Percentiles rank a stretch among this genome's conserved stretches.
These are phyloP conservation scores for Agaricus subrufescens DNA, from an alignment of 768 basidiomycete genomes.

Conservation along the genomic window DNA sequence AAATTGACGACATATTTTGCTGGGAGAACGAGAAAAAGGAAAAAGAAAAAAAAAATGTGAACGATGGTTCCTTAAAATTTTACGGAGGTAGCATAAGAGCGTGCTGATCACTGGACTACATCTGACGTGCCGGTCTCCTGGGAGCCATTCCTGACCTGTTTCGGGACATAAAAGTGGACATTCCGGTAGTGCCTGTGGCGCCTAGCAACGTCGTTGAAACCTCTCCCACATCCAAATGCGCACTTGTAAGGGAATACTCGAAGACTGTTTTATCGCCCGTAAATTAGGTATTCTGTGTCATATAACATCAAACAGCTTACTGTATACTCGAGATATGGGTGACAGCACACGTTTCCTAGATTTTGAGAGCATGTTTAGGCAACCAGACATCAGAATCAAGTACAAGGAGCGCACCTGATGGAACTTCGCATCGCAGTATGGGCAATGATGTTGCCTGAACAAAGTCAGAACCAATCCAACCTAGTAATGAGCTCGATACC, in stretches of 20 bases:
- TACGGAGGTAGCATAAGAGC: background rate
- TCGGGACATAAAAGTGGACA: conserved; percentile 8
- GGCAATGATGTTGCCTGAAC: conserved; percentile 19
- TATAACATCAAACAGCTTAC: conserved; percentile 17
- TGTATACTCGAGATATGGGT: conserved; percentile 52
- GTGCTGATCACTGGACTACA: background rate
- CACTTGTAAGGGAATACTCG: conserved; percentile 49
- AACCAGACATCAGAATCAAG: background rate
- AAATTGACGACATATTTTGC: too few species aligned
- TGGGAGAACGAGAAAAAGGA: too few species aligned
- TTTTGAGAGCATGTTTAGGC: background rate
- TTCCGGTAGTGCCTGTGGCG: conserved; percentile 39
- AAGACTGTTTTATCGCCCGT: conserved; percentile 35
- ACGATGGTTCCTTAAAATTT: background rate
- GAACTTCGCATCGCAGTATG: background rate
- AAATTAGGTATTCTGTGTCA: background rate
- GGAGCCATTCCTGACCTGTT: conserved; percentile 5
- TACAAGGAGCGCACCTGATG: conserved; percentile 2
- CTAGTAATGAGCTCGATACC: conserved; percentile 14
- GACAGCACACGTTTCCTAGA: conserved; percentile 50
- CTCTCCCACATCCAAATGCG: conserved; percentile 38
- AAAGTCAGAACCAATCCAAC: background rate
- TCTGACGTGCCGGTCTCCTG: background rate
- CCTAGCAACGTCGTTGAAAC: conserved; percentile 63
- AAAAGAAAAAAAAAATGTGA: background rate